Percentiles rank a stretch among this genome's conserved stretches.
Conservation (phyloP, 1,284 basidiomycete species). For the Austropuccinia psidii region DNA sequence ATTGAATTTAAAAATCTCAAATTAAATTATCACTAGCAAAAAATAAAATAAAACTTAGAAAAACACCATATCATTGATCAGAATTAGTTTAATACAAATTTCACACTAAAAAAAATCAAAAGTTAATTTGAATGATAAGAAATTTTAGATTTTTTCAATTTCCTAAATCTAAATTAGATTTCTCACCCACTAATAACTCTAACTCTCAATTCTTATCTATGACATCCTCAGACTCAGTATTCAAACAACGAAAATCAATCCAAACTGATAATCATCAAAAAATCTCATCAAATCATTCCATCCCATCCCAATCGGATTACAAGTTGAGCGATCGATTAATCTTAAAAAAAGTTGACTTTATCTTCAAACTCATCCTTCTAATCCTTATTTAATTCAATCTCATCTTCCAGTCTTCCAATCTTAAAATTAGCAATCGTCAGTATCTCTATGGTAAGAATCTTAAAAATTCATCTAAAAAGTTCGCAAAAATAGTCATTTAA, state of each 20-base stretch:
- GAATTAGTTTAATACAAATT: no score
- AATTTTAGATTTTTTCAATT: no score
- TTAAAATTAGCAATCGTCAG: conserved; percentile 30
- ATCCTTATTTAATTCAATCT: neutral
- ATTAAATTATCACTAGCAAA: no score
- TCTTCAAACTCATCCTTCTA: neutral
- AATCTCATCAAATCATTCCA: neutral
- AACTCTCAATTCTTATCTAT: no score
- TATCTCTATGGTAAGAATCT: conserved; percentile 12
- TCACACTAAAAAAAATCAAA: no score
- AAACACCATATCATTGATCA: no score
- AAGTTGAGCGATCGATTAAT: conserved; percentile 13
- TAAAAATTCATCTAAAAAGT: neutral
- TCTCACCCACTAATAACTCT: no score
- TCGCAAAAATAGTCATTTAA: no score
- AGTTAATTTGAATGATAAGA: no score
- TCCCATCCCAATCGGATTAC: conserved; percentile 6
- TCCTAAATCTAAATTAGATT: no score
- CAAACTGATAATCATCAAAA: neutral
- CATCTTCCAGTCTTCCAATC: conserved; percentile 17
- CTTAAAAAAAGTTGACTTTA: neutral
- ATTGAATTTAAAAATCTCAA: neutral
- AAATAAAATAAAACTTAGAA: no score
- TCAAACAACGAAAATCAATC: neutral
- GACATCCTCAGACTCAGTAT: neutral